phyloP scores from a whole-genome alignment of 2,329 filamentous ascomycete genomes.

The Dichotomopilus funicola region DNA sequence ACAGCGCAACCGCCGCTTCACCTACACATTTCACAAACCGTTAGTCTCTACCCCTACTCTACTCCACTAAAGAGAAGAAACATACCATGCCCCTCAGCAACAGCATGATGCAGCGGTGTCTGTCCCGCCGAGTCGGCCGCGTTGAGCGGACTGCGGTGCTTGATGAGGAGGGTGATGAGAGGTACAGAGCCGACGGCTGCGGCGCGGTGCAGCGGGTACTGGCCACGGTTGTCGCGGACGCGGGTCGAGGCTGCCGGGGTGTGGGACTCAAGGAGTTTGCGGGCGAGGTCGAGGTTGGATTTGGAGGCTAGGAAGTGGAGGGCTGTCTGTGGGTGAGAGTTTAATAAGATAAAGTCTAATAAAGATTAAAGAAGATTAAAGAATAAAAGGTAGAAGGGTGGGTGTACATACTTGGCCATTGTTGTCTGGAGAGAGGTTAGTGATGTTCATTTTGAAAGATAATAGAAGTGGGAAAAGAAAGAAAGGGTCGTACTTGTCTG shows the following conservation, averaged over 20 bases:
- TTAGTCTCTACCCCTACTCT: not conserved
- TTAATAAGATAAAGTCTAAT: slow-evolving; percentile 5
- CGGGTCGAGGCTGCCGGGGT: slow-evolving; percentile 67
- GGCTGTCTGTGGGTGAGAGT: slow-evolving; percentile 53
- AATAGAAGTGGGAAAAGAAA: not conserved
- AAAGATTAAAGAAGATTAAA: not conserved
- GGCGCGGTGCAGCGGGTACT: slow-evolving; percentile 84
- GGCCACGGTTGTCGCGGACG: slow-evolving; percentile 78
- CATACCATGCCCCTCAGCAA: slow-evolving; percentile 66
- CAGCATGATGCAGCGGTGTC: slow-evolving; percentile 83
- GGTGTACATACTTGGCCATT: slow-evolving; percentile 44
- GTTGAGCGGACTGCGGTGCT: slow-evolving; percentile 73
- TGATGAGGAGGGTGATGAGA: slow-evolving; percentile 72
- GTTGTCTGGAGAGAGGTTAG: slow-evolving; percentile 43
- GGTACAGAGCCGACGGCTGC: slow-evolving; percentile 86
- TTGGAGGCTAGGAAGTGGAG: slow-evolving; percentile 92
- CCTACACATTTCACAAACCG: slow-evolving; percentile 37
- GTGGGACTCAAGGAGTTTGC: slow-evolving; percentile 60
- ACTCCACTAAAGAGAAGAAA: not conserved
- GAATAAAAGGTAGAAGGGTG: not conserved
- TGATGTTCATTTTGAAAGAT: not conserved
- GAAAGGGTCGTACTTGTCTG: slow-evolving; percentile 52
- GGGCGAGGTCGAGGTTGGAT: slow-evolving; percentile 73
- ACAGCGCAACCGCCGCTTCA: slow-evolving; percentile 72
- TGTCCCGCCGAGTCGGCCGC: slow-evolving; percentile 75